Conservation (phyloP, 2,329 filamentous ascomycete genomes). For the Penicillium sp. region DNA sequence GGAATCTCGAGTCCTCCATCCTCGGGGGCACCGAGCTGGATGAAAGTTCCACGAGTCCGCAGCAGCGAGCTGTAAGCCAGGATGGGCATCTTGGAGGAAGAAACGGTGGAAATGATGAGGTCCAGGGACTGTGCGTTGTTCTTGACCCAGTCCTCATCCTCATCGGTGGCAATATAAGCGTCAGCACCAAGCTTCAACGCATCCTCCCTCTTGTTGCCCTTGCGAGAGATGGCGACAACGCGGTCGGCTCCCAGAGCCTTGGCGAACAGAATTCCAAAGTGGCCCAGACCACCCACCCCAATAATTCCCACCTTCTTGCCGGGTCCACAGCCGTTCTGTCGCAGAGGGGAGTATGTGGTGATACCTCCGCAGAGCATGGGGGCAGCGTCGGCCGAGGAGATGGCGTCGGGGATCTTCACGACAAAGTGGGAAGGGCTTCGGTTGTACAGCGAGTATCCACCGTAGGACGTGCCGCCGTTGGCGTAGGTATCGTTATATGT, state of each 20-base stretch:
- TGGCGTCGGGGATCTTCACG: conserved; percentile 53
- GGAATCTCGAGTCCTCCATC: conserved; percentile 53
- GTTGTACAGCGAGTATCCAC: conserved; percentile 62
- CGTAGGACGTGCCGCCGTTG: conserved; percentile 63
- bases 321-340: conserved; percentile 64
- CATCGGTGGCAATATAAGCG: conserved; percentile 56
- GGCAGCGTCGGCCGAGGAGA: conserved; percentile 53
- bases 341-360: conserved; percentile 68
- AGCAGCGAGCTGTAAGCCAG: conserved; percentile 16
- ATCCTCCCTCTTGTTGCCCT: conserved; percentile 51
- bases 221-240: conserved; percentile 56
- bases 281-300: conserved; percentile 70
- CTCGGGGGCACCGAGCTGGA: conserved; percentile 68
- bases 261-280: conserved; percentile 69
- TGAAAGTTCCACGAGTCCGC: conserved; percentile 37
- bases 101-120: conserved; percentile 58
- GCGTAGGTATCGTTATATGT: conserved; percentile 31
- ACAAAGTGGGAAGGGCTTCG: conserved; percentile 59
- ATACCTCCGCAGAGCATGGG: conserved; percentile 77
- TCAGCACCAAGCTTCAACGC: conserved; percentile 56
- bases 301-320: conserved; percentile 70
- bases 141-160: conserved; percentile 54
- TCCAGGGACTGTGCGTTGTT: conserved; percentile 51
- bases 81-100: conserved; percentile 45
- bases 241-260: conserved; percentile 64